phyloP scores from a whole-genome alignment of 2,329 filamentous ascomycete genomes.

The Penicillium sclerotiorum region DNA sequence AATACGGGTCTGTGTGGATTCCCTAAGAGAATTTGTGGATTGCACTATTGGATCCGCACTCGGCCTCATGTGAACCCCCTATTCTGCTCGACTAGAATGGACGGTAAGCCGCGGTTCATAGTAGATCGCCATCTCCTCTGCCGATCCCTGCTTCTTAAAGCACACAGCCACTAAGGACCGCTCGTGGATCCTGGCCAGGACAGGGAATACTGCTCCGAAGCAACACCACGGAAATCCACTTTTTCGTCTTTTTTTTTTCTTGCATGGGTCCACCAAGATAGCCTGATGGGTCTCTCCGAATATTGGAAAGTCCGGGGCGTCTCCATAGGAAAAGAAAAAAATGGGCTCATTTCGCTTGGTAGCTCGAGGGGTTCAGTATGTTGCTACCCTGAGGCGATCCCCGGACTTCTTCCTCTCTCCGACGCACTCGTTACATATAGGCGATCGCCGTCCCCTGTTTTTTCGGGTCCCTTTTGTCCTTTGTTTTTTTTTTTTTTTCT shows the following conservation, averaged over 20 bases:
- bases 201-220: constrained; percentile 23
- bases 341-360: constrained; percentile 10
- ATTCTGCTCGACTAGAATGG: not conserved
- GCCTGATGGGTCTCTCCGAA: not conserved
- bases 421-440: constrained; percentile 4
- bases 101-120: constrained; percentile 22
- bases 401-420: not conserved
- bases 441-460: constrained; percentile 4
- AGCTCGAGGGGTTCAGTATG: constrained; percentile 1
- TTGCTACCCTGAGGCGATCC: constrained; percentile 1
- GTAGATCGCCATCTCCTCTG: constrained; percentile 25
- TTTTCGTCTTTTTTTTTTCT: constrained; percentile 2
- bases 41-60: not conserved
- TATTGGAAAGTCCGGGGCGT: constrained; percentile 10
- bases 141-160: constrained; percentile 21
- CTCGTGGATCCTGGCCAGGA: constrained; percentile 19
- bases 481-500: not conserved
- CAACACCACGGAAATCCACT: constrained; percentile 8
- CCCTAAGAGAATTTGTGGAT: not conserved
- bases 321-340: constrained; percentile 2
- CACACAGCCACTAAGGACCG: not conserved
- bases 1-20: not conserved
- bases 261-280: not conserved
- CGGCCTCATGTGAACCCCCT: constrained; percentile 24
- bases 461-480: not conserved